Evolutionary conservation across 768 basidiomycete species (phyloP).

Genomic region (Trametes coccinea): DNA sequence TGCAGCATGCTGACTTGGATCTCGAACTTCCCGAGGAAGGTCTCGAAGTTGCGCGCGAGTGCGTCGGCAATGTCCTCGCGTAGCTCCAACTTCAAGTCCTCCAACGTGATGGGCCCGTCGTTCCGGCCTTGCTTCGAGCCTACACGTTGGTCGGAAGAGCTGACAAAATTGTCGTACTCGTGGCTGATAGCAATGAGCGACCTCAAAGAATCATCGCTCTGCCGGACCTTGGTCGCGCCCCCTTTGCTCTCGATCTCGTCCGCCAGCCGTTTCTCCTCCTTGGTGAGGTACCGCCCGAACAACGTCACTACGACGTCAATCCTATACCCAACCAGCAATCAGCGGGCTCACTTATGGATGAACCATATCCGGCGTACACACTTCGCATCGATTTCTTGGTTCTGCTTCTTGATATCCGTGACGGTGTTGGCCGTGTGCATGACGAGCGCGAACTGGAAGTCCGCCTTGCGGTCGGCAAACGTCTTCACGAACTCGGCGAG

Average conservation of each 20-base stretch:
- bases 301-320: slow-evolving; percentile 2
- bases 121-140: background rate
- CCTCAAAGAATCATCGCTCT: background rate
- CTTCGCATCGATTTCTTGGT: slow-evolving; percentile 11
- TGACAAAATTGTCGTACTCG: background rate
- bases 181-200: background rate
- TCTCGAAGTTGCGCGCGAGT: background rate
- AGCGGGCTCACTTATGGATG: background rate
- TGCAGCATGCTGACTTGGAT: background rate
- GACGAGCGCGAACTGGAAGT: slow-evolving; percentile 32
- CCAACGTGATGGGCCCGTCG: background rate
- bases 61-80: background rate
- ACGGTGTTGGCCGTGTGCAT: slow-evolving; percentile 35
- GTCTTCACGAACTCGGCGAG: slow-evolving; percentile 35
- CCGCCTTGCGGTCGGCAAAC: slow-evolving; percentile 39
- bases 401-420: slow-evolving; percentile 1
- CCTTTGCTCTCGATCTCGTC: background rate
- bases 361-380: background rate
- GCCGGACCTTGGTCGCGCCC: background rate
- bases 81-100: slow-evolving; percentile 7
- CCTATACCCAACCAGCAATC: background rate
- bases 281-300: background rate
- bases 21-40: slow-evolving; percentile 10
- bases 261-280: background rate
- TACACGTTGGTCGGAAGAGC: background rate